These are phyloP conservation scores for Urostyla sp. DNA, from an alignment of 73 alveolate species.

Conservation along the genomic window DNA sequence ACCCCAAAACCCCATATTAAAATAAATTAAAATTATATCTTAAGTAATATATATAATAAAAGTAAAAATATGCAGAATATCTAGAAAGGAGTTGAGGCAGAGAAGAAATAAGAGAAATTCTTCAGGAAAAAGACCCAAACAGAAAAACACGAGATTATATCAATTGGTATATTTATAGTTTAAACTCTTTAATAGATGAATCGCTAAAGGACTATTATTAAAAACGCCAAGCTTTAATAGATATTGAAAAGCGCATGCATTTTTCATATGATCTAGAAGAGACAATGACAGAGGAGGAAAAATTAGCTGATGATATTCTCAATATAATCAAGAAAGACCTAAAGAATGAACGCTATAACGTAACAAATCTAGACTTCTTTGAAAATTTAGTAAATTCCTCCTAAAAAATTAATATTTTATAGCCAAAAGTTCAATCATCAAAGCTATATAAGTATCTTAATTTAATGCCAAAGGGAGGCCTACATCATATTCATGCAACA, in stretches of 20 bases:
- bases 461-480: slow-evolving; percentile 72
- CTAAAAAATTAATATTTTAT: not conserved
- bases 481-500: slow-evolving; percentile 57
- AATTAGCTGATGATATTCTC: slow-evolving; percentile 24
- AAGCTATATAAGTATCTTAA: slow-evolving; percentile 38
- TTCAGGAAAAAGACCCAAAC: slow-evolving; percentile 38
- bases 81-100: not conserved
- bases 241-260: slow-evolving; percentile 39
- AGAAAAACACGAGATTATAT: not conserved
- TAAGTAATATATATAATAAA: too few species aligned
- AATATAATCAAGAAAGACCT: not conserved
- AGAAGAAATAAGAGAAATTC: slow-evolving; percentile 6
- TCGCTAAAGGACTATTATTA: not conserved
- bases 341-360: slow-evolving; percentile 9
- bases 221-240: not conserved
- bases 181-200: slow-evolving; percentile 1
- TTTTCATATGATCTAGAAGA: slow-evolving; percentile 30
- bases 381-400: slow-evolving; percentile 15
- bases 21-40: too few species aligned
- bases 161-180: not conserved
- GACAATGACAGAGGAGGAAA: slow-evolving; percentile 57
- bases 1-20: not conserved
- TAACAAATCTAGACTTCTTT: slow-evolving; percentile 25
- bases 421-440: slow-evolving; percentile 41
- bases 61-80: not conserved